A percentile compares a stretch with the other conserved stretches of the same genome.
Conservation (phyloP, 768 basidiomycete species). For the Phlebiopsis flavidoalba region DNA sequence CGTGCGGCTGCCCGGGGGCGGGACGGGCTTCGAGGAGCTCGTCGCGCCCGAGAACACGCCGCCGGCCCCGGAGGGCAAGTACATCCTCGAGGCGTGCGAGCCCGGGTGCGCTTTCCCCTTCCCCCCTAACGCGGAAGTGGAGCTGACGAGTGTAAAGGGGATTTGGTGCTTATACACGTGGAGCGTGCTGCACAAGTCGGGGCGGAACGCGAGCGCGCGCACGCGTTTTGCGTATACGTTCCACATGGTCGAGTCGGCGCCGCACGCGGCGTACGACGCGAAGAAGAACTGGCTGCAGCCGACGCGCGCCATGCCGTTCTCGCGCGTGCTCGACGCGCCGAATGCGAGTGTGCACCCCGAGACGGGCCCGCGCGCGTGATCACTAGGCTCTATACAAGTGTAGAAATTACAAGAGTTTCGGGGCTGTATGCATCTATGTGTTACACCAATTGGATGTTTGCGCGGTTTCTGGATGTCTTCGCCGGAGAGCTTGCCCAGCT, state of each 20-base stretch:
- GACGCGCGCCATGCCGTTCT: slow-evolving; percentile 77
- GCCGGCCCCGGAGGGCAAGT: slow-evolving; percentile 37
- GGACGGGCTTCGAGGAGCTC: slow-evolving; percentile 81
- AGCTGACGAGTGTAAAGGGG: slow-evolving; percentile 43
- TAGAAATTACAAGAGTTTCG: no score
- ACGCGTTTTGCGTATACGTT: slow-evolving; percentile 95
- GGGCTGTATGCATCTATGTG: no score
- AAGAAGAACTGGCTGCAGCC: slow-evolving; percentile 95
- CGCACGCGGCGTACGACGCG: slow-evolving; percentile 69
- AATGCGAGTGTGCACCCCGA: slow-evolving; percentile 17
- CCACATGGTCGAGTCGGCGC: slow-evolving; percentile 84
- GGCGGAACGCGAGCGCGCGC: slow-evolving; percentile 72
- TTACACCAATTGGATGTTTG: slow-evolving; percentile 21
- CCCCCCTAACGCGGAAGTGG: neutral
- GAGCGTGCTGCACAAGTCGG: slow-evolving; percentile 86
- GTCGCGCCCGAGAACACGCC: slow-evolving; percentile 29
- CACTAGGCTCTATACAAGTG: neutral
- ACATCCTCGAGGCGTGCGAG: slow-evolving; percentile 64
- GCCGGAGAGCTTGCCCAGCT: slow-evolving; percentile 41
- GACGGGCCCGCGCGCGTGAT: neutral
- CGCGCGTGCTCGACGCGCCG: slow-evolving; percentile 41
- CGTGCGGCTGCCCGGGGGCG: slow-evolving; percentile 66
- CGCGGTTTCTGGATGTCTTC: slow-evolving; percentile 26
- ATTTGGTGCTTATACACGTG: slow-evolving; percentile 94
- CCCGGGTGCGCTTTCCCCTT: slow-evolving; percentile 46